These are phyloP conservation scores for Candida sithepensis DNA, from an alignment of 805 yeast genomes.

Conservation along the genomic window DNA sequence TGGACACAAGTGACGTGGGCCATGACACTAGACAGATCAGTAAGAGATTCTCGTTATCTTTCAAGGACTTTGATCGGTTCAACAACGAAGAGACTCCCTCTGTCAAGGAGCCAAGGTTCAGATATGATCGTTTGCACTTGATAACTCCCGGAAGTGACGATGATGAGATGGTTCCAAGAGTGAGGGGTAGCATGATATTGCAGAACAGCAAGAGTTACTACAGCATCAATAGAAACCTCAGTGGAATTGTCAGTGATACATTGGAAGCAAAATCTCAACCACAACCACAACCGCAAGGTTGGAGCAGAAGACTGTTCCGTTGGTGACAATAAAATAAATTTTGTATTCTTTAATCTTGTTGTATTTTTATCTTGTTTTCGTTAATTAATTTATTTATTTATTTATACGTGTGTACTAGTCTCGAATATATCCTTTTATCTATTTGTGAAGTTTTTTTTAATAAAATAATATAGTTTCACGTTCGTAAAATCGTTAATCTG, in stretches of 20 bases:
- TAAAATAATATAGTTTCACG: no score
- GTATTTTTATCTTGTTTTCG: not conserved
- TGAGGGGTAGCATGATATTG: not conserved
- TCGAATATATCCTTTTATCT: no score
- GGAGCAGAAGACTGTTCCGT: conserved; percentile 14
- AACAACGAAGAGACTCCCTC: no score
- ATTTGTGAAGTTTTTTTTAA: no score
- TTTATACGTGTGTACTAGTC: not conserved
- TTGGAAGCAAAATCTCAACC: not conserved
- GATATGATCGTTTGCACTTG: not conserved
- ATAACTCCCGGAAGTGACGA: not conserved
- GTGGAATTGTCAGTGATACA: not conserved
- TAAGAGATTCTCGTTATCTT: conserved; percentile 23
- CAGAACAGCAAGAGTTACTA: not conserved
- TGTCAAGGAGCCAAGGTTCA: not conserved
- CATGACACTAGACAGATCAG: conserved; percentile 10
- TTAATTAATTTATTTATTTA: not conserved
- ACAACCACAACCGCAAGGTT: not conserved
- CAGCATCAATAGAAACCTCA: not conserved
- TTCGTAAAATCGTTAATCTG: not conserved
- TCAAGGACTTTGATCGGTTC: conserved; percentile 21
- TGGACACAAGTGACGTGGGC: conserved; percentile 34
- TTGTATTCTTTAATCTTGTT: not conserved
- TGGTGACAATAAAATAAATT: conserved; percentile 4
- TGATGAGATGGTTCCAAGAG: not conserved